Evolutionary conservation across 1,284 basidiomycete species (phyloP), one percentile per base, ranked within the genome.

Genomic region (Cutaneotrichosporon cutaneum): DNA sequence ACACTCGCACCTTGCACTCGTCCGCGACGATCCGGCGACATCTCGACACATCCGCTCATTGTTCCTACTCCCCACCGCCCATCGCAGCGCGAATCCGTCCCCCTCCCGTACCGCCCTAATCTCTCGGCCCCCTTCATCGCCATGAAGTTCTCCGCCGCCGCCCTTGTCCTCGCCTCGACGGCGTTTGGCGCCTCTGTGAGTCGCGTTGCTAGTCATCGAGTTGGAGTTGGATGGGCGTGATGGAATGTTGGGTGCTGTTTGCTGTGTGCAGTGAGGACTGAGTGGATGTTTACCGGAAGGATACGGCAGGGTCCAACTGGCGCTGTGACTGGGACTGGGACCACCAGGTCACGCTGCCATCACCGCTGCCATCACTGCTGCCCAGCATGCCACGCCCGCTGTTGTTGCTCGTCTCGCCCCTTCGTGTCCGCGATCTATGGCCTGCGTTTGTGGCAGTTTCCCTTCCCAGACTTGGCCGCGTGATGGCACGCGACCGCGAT

Each of bases 121-220:
- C 26, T 18, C 16, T 14, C 48, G 48, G 26, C 14, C 26, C 27
- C 27, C 48, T 14, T 26, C 22, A 16, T 30, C 35, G 22, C 35
- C 18, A 66, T 66, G 65, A 66, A 66, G 65, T 63, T 54, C 59
- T 24, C 64, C 10, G 30, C 58, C 36, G 57, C 64, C 50, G 54
- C 64, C 33, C 53, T 58, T 35, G 30, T 60, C 36, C 54, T 63
- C 24, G 65, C 61, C 36, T 14, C 59, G 26, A 33, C 36, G n/a
- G 64, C 61, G 35, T 45, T 50, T 26, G 63, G 48, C 16, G 63
- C 59, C 57, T 27, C 35, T 22, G 63, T 65, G 51, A 65, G 63
- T 65, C 13, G 32, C 44, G 39, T 14, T 39, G 14, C 36, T 39
- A 39, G 36, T 39, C 18, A 18, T 30, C 30, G 7, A 42, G 11